Conservation (phyloP, 139 green algal species). For the Eudorina sp. region DNA sequence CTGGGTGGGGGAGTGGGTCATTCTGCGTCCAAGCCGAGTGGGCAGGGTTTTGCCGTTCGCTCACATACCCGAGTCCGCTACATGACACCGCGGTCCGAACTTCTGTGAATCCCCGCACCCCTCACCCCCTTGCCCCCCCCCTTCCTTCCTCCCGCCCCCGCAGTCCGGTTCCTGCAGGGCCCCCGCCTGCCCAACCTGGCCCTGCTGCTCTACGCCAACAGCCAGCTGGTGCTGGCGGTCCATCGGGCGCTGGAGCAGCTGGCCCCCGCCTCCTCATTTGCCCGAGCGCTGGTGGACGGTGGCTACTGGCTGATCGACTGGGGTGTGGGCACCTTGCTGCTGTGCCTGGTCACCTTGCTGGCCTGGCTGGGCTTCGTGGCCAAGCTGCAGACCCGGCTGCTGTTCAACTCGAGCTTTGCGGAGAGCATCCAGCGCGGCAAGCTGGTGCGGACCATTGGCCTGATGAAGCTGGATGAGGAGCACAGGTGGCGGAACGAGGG, state of each 20-base stretch:
- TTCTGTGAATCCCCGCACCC: neutral
- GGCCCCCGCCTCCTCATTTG: neutral
- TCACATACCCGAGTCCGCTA: too few species aligned
- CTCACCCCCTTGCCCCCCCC: neutral
- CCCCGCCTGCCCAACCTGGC: neutral
- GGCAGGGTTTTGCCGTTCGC: too few species aligned
- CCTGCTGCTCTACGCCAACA: conserved; percentile 34
- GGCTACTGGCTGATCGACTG: conserved; percentile 29
- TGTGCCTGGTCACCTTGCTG: conserved; percentile 7
- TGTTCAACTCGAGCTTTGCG: conserved; percentile 32
- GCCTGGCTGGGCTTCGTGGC: conserved; percentile 6
- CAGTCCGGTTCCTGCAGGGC: conserved; percentile 18
- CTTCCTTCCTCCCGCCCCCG: neutral
- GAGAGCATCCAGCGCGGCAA: conserved; percentile 29
- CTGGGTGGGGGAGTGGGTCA: too few species aligned
- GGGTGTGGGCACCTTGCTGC: neutral
- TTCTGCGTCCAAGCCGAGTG: too few species aligned
- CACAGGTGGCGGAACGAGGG: neutral
- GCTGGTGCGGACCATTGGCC: conserved; percentile 20
- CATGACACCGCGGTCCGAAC: too few species aligned
- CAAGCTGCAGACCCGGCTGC: conserved; percentile 19
- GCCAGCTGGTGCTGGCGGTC: conserved; percentile 11
- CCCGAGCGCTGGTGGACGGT: neutral
- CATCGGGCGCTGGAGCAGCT: neutral
- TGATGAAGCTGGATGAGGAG: conserved; percentile 36